Base-by-base conservation (phyloP, 1,139 yeast genomes). In the Geotrichum reessii region DNA sequence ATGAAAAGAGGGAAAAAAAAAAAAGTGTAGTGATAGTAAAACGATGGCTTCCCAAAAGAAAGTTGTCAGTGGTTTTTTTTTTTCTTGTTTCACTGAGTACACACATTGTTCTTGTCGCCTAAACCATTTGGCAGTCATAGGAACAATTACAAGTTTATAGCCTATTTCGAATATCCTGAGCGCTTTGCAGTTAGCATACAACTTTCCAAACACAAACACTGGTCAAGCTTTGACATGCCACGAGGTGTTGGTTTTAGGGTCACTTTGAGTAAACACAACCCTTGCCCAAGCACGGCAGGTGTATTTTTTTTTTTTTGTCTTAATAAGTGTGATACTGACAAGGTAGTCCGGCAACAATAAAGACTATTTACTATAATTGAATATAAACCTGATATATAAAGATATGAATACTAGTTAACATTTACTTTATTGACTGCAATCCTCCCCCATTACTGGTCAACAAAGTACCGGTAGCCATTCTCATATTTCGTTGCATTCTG, bases 401-500 rank as follows among this genome's bases (percentile, higher is more conserved):
- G 4, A 12, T 6, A 48, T 27, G 19, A 40, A 33, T 21, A 51
- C 21, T 37, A 44, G 28, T 14, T 31, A 28, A 24, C 9, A 14
- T 5, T 12, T 27, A 24, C 17, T 12, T 25, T 12, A 25, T 22
- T 24, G n/a, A 19, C 28, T 11, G 28, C 25, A 28, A 47, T 17
- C 52, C 33, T 54, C 55, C n/a, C 50, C 44, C 46, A 22, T 12
- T 46, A 31, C 22, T 49, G 47, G 28, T 50, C 27, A 12, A 51
- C 55, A 50, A 50, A 54, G 33, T 55, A 54, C 49, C 47, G 42
- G 31, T 55, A 48, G 6, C 55, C 17, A 5, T 50, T 54, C 12
- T 25, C 53, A 44, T 50, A 51, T 17, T 63, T 64, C 42, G 63
- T 67, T 33, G 21, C 22, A 7, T 44, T 58, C 22, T 47, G 51